These are phyloP conservation scores for Nakaseomyces bracarensis DNA, from an alignment of 1,139 yeast genomes.

Conservation along the genomic window DNA sequence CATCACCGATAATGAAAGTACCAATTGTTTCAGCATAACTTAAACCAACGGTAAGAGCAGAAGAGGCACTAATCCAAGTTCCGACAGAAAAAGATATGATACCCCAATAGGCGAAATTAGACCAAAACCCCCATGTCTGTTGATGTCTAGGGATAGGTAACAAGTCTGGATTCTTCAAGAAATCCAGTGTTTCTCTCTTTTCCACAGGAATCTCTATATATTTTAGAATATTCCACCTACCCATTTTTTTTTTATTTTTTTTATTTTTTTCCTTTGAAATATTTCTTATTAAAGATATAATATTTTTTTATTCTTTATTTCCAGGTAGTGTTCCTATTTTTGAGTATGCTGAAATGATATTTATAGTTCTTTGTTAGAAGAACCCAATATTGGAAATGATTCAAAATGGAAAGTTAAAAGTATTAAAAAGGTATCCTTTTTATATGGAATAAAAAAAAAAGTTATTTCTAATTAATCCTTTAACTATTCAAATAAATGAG, in stretches of 20 bases:
- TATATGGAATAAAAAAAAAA: too few relatives aligned
- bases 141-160: conserved; percentile 32
- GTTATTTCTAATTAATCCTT: too few relatives aligned
- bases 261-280: too few relatives aligned
- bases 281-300: too few relatives aligned
- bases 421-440: too few relatives aligned
- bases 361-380: too few relatives aligned
- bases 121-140: conserved; percentile 38
- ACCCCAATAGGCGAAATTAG: conserved; percentile 38
- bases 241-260: conserved; percentile 3
- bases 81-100: conserved; percentile 36
- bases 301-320: too few relatives aligned
- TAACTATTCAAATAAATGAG: too few relatives aligned
- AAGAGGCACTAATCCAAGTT: conserved; percentile 38
- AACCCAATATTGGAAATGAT: too few relatives aligned
- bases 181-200: conserved; percentile 29
- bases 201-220: conserved; percentile 31
- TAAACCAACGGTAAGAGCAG: conserved; percentile 36
- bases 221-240: conserved; percentile 10
- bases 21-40: conserved; percentile 37
- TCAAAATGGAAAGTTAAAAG: too few relatives aligned
- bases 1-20: conserved; percentile 37
- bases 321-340: too few relatives aligned
- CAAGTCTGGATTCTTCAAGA: conserved; percentile 34
- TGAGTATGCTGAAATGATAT: too few relatives aligned